A percentile compares a stretch with the other conserved stretches of the same genome.
phyloP scores from a whole-genome alignment of 805 yeast species.

The Candida endomychidarum region DNA sequence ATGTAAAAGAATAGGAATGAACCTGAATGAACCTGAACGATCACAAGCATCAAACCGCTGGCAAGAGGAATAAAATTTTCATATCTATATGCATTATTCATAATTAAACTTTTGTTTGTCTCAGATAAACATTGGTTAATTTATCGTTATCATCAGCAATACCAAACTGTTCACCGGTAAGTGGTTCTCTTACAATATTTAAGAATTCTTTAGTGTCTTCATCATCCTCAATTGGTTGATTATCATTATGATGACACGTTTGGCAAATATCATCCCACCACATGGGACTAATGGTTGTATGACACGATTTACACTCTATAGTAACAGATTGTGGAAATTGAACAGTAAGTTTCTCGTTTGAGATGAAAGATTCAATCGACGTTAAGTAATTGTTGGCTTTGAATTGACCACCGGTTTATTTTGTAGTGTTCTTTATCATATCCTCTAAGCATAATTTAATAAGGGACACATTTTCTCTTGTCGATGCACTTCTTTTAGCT shows the following conservation, averaged over 20 bases:
- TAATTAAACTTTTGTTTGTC: too few species aligned
- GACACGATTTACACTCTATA: slow-evolving; percentile 1
- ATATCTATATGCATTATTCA: too few species aligned
- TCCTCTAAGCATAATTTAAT: slow-evolving; percentile 43
- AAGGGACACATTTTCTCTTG: slow-evolving; percentile 36
- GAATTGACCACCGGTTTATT: slow-evolving; percentile 23
- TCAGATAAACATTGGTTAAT: slow-evolving; percentile 15
- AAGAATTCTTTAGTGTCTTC: slow-evolving; percentile 18
- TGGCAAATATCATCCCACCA: slow-evolving; percentile 26
- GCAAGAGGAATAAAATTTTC: too few species aligned
- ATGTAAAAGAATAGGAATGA: too few species aligned
- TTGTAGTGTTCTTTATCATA: slow-evolving; percentile 17
- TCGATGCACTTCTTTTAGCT: slow-evolving; percentile 29
- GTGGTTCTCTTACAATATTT: slow-evolving; percentile 27
- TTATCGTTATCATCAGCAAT: slow-evolving; percentile 25
- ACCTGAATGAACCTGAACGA: too few species aligned
- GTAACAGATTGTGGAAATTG: not conserved
- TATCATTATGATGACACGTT: slow-evolving; percentile 28
- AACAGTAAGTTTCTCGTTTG: not conserved
- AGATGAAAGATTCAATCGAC: slow-evolving; percentile 1
- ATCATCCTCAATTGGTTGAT: slow-evolving; percentile 8
- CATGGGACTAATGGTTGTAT: slow-evolving; percentile 3
- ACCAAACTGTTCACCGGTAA: slow-evolving; percentile 35
- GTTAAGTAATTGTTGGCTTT: slow-evolving; percentile 7
- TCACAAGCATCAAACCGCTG: too few species aligned